Percentiles rank a stretch among this genome's conserved stretches.
phyloP scores from a whole-genome alignment of 768 basidiomycete species.

The Grammothele lineata region DNA sequence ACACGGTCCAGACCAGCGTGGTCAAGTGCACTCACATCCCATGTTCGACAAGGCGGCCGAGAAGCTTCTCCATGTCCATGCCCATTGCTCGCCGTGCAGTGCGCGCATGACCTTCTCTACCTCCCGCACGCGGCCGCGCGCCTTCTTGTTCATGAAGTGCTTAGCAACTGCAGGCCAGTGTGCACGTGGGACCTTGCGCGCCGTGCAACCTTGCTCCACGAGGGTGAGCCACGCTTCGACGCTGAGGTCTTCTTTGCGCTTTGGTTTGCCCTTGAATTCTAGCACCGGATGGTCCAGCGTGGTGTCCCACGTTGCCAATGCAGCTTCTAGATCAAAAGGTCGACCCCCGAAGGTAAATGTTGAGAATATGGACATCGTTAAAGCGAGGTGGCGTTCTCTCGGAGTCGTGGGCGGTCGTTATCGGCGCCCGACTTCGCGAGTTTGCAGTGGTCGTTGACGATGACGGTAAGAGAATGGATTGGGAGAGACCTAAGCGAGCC shows the following conservation, averaged over 20 bases:
- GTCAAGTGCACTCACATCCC: slow-evolving; percentile 61
- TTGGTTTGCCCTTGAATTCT: slow-evolving; percentile 58
- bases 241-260: slow-evolving; percentile 50
- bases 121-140: slow-evolving; percentile 60
- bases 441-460: too few species aligned
- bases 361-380: too few species aligned
- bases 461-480: too few species aligned
- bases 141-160: slow-evolving; percentile 69
- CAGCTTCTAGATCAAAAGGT: slow-evolving; percentile 6
- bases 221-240: slow-evolving; percentile 69
- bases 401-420: too few species aligned
- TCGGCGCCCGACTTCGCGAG: too few species aligned
- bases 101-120: slow-evolving; percentile 62
- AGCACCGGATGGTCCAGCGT: slow-evolving; percentile 5
- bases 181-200: slow-evolving; percentile 67
- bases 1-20: too few species aligned
- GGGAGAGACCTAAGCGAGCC: too few species aligned
- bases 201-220: slow-evolving; percentile 62
- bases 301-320: slow-evolving; percentile 5
- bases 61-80: slow-evolving; percentile 83
- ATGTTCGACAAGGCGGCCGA: slow-evolving; percentile 72
- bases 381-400: too few species aligned
- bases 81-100: slow-evolving; percentile 64
- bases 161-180: slow-evolving; percentile 81
- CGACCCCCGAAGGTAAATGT: not conserved